Evolutionary conservation across 805 yeast species (phyloP).

Genomic region (Barnettozyma salicaria): DNA sequence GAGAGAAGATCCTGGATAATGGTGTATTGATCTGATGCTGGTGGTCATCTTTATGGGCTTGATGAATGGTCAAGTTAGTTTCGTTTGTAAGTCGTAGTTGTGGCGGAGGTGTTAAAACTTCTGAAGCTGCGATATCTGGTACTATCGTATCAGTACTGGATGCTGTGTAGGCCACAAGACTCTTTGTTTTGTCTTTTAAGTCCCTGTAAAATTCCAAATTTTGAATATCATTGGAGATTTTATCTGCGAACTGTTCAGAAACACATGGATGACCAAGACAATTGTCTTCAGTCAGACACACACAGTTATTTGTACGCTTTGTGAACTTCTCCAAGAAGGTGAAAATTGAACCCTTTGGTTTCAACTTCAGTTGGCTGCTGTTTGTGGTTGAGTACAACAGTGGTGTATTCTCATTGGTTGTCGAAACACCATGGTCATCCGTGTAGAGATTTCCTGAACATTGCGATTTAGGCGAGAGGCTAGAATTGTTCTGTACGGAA

Average conservation of each 20-base stretch:
- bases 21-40: conserved; percentile 81
- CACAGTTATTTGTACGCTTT: conserved; percentile 7
- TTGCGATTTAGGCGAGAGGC: no score
- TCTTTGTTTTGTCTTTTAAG: conserved; percentile 5
- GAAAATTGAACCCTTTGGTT: conserved; percentile 5
- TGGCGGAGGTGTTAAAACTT: conserved; percentile 4
- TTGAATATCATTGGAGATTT: conserved; percentile 23
- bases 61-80: conserved; percentile 26
- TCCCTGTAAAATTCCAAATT: conserved; percentile 24
- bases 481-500: no score
- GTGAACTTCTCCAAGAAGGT: conserved; percentile 3
- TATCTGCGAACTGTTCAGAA: conserved; percentile 14
- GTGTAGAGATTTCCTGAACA: no score
- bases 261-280: conserved; percentile 21
- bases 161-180: conserved; percentile 24
- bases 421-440: no score
- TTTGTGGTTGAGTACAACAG: not conserved
- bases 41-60: conserved; percentile 41
- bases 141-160: no score
- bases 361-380: not conserved
- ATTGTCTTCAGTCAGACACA: conserved; percentile 19
- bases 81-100: conserved; percentile 20
- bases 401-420: conserved; percentile 5
- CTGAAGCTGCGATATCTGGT: no score
- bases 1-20: conserved; percentile 68